phyloP scores from a whole-genome alignment of 2,329 filamentous ascomycete genomes.

The Colletotrichum cereale region DNA sequence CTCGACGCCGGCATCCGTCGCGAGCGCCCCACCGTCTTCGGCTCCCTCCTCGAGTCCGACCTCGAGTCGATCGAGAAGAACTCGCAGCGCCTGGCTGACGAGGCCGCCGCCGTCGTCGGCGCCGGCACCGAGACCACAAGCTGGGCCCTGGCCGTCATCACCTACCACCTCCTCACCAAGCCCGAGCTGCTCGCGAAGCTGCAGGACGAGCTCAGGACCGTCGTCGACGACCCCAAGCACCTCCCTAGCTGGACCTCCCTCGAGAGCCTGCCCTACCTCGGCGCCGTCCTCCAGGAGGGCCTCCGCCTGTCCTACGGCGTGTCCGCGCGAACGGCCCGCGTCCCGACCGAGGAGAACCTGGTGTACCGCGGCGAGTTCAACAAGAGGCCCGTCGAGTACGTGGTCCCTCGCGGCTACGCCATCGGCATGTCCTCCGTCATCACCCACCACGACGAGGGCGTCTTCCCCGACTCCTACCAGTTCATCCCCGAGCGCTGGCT shows the following conservation, averaged over 20 bases:
- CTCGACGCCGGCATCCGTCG: constrained; percentile 39
- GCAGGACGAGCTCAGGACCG: constrained; percentile 46
- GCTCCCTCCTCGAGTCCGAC: constrained; percentile 40
- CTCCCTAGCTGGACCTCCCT: constrained; percentile 48
- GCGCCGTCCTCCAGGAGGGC: constrained; percentile 53
- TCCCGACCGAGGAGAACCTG: constrained; percentile 48
- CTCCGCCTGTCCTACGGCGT: constrained; percentile 51
- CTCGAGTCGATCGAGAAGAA: constrained; percentile 32
- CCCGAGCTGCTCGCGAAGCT: constrained; percentile 48
- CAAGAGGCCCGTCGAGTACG: constrained; percentile 45
- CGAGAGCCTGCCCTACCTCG: constrained; percentile 53
- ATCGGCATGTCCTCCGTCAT: constrained; percentile 55
- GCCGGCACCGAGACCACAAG: constrained; percentile 44
- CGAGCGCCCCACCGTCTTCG: constrained; percentile 41
- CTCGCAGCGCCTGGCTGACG: constrained; percentile 33
- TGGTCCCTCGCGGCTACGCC: constrained; percentile 52
- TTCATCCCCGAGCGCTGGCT: constrained; percentile 58
- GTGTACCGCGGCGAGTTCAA: constrained; percentile 46
- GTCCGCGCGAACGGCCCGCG: constrained; percentile 45
- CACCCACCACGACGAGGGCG: constrained; percentile 53
- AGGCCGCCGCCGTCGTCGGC: constrained; percentile 38
- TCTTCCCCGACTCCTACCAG: constrained; percentile 52
- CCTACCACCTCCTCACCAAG: constrained; percentile 51
- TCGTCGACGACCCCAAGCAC: constrained; percentile 44
- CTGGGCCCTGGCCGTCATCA: constrained; percentile 50